Evolutionary conservation across 257 asterid species (phyloP).

Genomic region (Eucommia ulmoides): DNA sequence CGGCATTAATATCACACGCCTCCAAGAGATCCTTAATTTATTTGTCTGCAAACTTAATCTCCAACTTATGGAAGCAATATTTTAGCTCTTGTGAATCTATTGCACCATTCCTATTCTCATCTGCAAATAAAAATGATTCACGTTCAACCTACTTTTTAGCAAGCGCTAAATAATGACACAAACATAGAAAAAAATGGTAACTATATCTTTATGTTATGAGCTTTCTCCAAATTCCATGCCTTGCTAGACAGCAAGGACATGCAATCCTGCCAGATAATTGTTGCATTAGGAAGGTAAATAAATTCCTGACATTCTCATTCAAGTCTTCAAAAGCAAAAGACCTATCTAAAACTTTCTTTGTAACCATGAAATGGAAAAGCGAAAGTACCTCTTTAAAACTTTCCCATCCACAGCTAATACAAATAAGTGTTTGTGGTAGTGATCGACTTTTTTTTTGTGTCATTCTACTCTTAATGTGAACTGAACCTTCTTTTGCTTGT

Average conservation of each 20-base stretch:
- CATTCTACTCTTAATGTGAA: constrained; percentile 25
- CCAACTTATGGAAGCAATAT: too few relatives aligned
- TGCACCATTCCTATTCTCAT: too few relatives aligned
- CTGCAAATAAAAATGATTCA: too few relatives aligned
- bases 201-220: too few relatives aligned
- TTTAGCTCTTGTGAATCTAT: too few relatives aligned
- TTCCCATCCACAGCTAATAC: constrained; percentile 95
- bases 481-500: constrained; percentile 63
- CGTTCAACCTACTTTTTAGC: too few relatives aligned
- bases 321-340: background rate
- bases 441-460: constrained; percentile 33
- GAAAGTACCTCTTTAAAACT: constrained; percentile 71
- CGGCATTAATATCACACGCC: too few relatives aligned
- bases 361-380: constrained; percentile 5
- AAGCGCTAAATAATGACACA: too few relatives aligned
- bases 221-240: constrained; percentile 75
- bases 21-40: too few relatives aligned
- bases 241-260: constrained; percentile 47
- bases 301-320: too few relatives aligned
- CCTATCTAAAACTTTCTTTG: constrained; percentile 4
- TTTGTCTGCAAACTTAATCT: too few relatives aligned
- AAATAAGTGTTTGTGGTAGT: constrained; percentile 72
- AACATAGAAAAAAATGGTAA: too few relatives aligned
- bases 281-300: constrained; percentile 2
- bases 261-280: constrained; percentile 44